Conservation (phyloP, 2,329 filamentous ascomycete genomes). For the Pseudogymnoascus sp. region DNA sequence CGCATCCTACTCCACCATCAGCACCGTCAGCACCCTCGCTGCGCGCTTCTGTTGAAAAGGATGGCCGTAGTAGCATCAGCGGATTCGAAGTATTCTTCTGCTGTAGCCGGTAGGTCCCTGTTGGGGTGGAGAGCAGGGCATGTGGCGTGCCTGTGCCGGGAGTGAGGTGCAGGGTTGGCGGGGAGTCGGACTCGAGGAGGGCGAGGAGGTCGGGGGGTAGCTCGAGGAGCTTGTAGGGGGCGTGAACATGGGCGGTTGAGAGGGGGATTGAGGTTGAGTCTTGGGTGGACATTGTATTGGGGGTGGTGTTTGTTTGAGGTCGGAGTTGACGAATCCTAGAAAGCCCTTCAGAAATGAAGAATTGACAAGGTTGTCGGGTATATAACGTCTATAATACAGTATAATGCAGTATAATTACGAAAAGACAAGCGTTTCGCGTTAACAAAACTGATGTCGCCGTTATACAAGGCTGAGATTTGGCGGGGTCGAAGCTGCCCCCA, state of each 20-base stretch:
- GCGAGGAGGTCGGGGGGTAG: slow-evolving; percentile 50
- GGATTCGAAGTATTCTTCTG: slow-evolving; percentile 63
- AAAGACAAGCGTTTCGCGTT: background rate
- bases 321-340: background rate
- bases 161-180: slow-evolving; percentile 43
- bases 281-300: slow-evolving; percentile 23
- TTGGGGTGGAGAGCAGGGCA: slow-evolving; percentile 45
- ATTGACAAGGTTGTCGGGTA: background rate
- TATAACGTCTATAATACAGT: background rate
- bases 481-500: background rate
- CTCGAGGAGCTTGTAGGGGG: slow-evolving; percentile 53
- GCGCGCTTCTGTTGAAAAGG: slow-evolving; percentile 19
- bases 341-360: background rate
- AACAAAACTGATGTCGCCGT: background rate
- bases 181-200: slow-evolving; percentile 45
- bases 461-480: slow-evolving; percentile 8
- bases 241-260: slow-evolving; percentile 39
- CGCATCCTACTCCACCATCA: slow-evolving; percentile 23
- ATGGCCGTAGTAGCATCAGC: slow-evolving; percentile 46
- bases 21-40: slow-evolving; percentile 16
- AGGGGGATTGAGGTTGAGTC: slow-evolving; percentile 40
- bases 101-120: slow-evolving; percentile 49
- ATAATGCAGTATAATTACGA: slow-evolving; percentile 1
- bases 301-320: background rate
- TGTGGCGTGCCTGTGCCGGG: slow-evolving; percentile 36